Conservation (phyloP, 108 stramenopile genomes). For the Nannochloropsis granulata region DNA sequence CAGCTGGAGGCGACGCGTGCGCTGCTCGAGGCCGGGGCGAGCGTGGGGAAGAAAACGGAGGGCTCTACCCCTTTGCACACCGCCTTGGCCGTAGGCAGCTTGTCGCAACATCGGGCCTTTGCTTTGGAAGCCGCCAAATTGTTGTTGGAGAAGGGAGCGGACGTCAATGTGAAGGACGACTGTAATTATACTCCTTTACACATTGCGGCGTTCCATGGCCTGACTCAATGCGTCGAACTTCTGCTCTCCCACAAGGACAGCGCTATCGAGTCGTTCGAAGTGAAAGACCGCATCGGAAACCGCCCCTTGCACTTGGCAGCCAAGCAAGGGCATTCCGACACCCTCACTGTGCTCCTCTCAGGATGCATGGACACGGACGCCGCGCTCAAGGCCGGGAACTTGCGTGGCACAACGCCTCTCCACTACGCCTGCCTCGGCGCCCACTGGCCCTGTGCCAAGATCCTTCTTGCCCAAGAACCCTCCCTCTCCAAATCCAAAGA, state of each 20-base stretch:
- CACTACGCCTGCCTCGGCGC: slow-evolving; percentile 8
- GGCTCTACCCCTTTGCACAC: slow-evolving; percentile 24
- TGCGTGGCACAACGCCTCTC: slow-evolving; percentile 15
- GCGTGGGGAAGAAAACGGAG: slow-evolving; percentile 3
- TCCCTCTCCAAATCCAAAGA: background rate
- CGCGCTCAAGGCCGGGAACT: background rate
- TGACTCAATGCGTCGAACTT: background rate
- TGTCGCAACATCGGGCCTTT: slow-evolving; percentile 13
- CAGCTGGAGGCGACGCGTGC: slow-evolving; percentile 14
- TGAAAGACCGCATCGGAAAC: slow-evolving; percentile 7
- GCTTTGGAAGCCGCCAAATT: background rate
- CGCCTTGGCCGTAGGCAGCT: slow-evolving; percentile 13
- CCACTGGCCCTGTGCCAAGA: slow-evolving; percentile 7
- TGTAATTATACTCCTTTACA: slow-evolving; percentile 7
- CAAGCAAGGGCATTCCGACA: background rate
- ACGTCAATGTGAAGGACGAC: slow-evolving; percentile 17
- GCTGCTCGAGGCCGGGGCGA: slow-evolving; percentile 21
- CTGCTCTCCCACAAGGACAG: background rate
- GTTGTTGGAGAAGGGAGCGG: background rate
- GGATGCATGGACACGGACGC: background rate
- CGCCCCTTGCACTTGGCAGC: slow-evolving; percentile 24
- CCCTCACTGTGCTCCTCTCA: background rate
- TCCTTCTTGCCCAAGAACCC: background rate
- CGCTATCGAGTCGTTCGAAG: background rate
- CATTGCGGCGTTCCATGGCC: slow-evolving; percentile 10